Evolutionary conservation across 2,329 filamentous ascomycete species (phyloP), one percentile per base, ranked within the genome.

Genomic region (Fusarium coicis): DNA sequence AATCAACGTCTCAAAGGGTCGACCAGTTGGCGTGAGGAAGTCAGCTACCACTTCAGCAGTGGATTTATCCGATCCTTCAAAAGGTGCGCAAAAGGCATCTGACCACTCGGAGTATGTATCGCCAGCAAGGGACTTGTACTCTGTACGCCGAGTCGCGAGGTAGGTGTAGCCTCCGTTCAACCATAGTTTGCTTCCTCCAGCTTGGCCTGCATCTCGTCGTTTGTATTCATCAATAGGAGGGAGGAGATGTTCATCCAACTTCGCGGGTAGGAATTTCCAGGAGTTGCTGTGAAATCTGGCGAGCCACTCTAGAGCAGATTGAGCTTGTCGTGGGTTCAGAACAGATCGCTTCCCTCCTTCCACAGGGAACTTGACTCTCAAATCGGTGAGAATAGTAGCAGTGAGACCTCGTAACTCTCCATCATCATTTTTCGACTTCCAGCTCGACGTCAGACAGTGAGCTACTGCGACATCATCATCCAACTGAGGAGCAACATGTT

Each of bases 91-190:
- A 12, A 92, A 82, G 0, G 82, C 78, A 3, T 78, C 71, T 0
- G 83, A 86, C 90, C 90, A 93, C 75, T 91, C 89, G 0, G 86
- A 88, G 21, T 82, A 79, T 0, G 76, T 66, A 53, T 90, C 87
- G 0, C 79, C 70, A 1, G 75, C 80, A 0, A 93, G 84, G 1
- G 79, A 80, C 2, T 76, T 77, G 66, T 89, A 91, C 76, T 93
- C 91, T 23, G 79, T 85, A 12, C 83, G 83, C 10, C 91, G 85
- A 0, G 91, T 93, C 2, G 89, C 88, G 1, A 93, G 87, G 73
- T 93, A 93, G 0, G 90, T 92, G 75, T 93, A 93, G 0, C 91
- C 91, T 3, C 91, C 91, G 47, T 92, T 91, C 11, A 90, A 79
- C 91, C 91, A 93, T 4, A 89, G 68, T 10, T 80, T 82, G 16